Percentiles rank a stretch among this genome's conserved stretches.
phyloP scores from a whole-genome alignment of 2,329 filamentous ascomycete genomes.

The Blastomyces parvus region DNA sequence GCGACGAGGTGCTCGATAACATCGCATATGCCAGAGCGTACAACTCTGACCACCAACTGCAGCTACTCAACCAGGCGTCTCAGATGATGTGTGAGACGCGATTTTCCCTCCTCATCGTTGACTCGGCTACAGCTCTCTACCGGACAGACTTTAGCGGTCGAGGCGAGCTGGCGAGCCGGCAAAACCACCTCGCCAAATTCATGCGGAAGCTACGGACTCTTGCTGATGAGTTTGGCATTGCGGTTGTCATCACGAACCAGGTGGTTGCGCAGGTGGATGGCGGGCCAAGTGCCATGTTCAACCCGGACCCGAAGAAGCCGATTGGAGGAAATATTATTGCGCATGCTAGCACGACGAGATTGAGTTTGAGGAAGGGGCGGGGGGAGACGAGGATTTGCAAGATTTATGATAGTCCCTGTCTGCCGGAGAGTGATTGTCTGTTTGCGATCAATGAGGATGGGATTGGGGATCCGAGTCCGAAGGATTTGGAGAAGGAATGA shows the following conservation, averaged over 20 bases:
- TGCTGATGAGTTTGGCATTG: constrained; percentile 79
- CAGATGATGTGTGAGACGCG: constrained; percentile 99
- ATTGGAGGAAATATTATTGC: constrained; percentile 99
- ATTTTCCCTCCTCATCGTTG: constrained; percentile 90
- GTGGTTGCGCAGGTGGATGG: constrained; percentile 97
- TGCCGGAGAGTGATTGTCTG: constrained; percentile 90
- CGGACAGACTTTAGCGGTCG: constrained; percentile 95
- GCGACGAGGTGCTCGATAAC: constrained; percentile 96
- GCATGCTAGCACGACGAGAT: constrained; percentile 86
- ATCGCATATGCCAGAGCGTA: constrained; percentile 96
- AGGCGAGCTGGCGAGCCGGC: constrained; percentile 87
- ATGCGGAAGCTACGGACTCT: constrained; percentile 41
- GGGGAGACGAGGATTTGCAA: constrained; percentile 96
- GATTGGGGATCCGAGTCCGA: constrained; percentile 89
- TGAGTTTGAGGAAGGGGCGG: constrained; percentile 91
- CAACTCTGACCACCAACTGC: constrained; percentile 95
- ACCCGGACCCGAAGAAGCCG: constrained; percentile 97
- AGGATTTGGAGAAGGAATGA: constrained; percentile 78
- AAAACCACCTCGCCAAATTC: constrained; percentile 48
- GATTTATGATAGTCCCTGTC: constrained; percentile 96
- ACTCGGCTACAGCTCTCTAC: constrained; percentile 91
- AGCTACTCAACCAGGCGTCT: constrained; percentile 86
- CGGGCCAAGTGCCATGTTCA: constrained; percentile 95
- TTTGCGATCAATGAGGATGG: constrained; percentile 97
- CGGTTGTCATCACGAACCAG: constrained; percentile 97